Evolutionary conservation across 2,329 filamentous ascomycete genomes (phyloP).

Genomic region (Nectriaceae sp.): DNA sequence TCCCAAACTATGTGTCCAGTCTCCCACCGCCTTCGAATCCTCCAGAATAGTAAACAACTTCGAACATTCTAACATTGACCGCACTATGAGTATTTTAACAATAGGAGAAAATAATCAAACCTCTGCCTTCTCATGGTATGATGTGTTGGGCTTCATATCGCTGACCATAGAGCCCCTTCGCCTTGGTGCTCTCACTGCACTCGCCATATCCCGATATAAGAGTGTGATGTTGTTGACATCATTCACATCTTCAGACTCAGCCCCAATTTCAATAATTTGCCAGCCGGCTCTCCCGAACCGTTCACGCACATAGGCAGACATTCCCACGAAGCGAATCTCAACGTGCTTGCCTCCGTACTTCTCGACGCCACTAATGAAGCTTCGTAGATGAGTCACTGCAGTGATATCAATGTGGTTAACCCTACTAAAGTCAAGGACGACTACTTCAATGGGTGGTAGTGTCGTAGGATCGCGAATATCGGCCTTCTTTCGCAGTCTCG

Average conservation of each 20-base stretch:
- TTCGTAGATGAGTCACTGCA: slow-evolving; percentile 49
- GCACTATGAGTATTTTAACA: too few species aligned
- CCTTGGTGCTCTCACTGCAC: slow-evolving; percentile 21
- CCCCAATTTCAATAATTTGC: slow-evolving; percentile 21
- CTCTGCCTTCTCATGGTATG: slow-evolving; percentile 21
- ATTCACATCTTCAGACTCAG: slow-evolving; percentile 6
- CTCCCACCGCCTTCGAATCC: too few species aligned
- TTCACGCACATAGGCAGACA: slow-evolving; percentile 43
- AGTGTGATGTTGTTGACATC: slow-evolving; percentile 10
- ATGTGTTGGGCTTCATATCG: slow-evolving; percentile 11
- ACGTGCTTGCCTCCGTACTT: slow-evolving; percentile 49
- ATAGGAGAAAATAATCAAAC: slow-evolving; percentile 1
- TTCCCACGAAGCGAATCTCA: slow-evolving; percentile 50
- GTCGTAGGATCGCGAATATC: slow-evolving; percentile 35
- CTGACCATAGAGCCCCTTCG: slow-evolving; percentile 12
- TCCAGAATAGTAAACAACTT: too few species aligned
- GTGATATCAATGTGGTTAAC: slow-evolving; percentile 57
- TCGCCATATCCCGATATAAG: slow-evolving; percentile 16
- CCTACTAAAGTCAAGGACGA: slow-evolving; percentile 54
- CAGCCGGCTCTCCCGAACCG: slow-evolving; percentile 42
- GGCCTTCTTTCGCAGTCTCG: slow-evolving; percentile 43
- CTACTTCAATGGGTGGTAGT: slow-evolving; percentile 41
- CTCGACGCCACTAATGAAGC: slow-evolving; percentile 49
- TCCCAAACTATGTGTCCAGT: too few species aligned
- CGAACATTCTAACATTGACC: too few species aligned